Base-by-base conservation (phyloP, 2,329 filamentous ascomycete genomes). In the Xylariomycetidae sp. region DNA sequence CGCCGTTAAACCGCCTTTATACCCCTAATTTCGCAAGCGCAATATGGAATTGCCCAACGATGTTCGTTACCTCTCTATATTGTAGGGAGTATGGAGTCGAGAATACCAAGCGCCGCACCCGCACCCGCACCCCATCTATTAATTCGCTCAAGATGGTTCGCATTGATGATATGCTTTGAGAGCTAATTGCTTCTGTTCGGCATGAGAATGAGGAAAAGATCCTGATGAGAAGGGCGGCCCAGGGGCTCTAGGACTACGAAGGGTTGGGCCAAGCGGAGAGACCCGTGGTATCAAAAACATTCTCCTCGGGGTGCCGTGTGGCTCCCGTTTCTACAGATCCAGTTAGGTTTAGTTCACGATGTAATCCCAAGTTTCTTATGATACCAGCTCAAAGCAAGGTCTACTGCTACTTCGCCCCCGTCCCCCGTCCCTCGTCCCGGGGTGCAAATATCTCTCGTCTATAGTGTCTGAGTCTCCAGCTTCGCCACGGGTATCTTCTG, bases 1-100 rank as follows among this genome's bases (percentile, higher is more conserved):
- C 87, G 89, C 65, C 88, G 88, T 65, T 95, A 89, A 68, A 31
- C 3, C 20, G 32, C 26, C 10, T 39, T 33, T 41, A 44, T 44
- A 42, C 46, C 42, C 37, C 26, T 16, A 23, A 23, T 12, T 44
- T 42, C 37, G 25, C 43, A 40, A 39, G 43, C 39, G 36, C 42
- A 35, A 33, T 26, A 31, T 40, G 45, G 40, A 43, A 49, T 34
- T 34, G 39, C 42, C 40, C 35, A 40, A 29, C 35, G 39, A 29
- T 30, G 29, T 42, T 47, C 41, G 37, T 43, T 39, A 39, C 32
- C 26, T 40, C 50, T 57, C 36, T 37, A 32, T 40, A 39, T 43
- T 39, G 37, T 31, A 44, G 40, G 41, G 46, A 47, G 43, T 48
- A 46, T 49, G 49, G 45, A 47, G 45, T 47, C 42, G 38, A 44